These are phyloP conservation scores for Aspergillus hiratsukae DNA, from an alignment of 2,329 filamentous ascomycete genomes.

Conservation along the genomic window DNA sequence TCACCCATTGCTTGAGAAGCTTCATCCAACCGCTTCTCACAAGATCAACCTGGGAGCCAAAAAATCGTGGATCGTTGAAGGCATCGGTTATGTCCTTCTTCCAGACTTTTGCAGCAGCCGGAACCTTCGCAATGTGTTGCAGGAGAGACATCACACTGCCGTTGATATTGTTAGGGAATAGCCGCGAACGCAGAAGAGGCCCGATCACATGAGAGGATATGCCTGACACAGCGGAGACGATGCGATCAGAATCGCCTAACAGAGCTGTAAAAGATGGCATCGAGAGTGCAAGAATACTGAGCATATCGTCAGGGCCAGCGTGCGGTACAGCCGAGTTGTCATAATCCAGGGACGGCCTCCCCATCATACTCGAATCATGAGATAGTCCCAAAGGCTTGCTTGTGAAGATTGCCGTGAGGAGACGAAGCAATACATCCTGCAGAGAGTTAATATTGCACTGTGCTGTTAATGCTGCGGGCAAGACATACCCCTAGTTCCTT, in stretches of 20 bases:
- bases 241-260: conserved; percentile 78
- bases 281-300: conserved; percentile 72
- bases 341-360: conserved; percentile 39
- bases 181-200: conserved; percentile 75
- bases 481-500: conserved; percentile 74
- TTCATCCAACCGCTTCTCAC: conserved; percentile 75
- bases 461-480: background rate
- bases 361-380: conserved; percentile 49
- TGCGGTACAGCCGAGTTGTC: conserved; percentile 34
- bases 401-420: conserved; percentile 91
- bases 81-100: conserved; percentile 89
- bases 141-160: conserved; percentile 67
- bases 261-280: conserved; percentile 78
- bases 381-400: conserved; percentile 73
- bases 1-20: conserved; percentile 75
- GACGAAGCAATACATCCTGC: conserved; percentile 80
- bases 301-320: conserved; percentile 65
- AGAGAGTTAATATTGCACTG: conserved; percentile 16
- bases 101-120: conserved; percentile 81
- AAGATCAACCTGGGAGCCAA: conserved; percentile 62
- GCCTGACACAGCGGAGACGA: conserved; percentile 69
- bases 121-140: conserved; percentile 69
- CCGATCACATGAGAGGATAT: conserved; percentile 81
- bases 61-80: conserved; percentile 85
- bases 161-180: conserved; percentile 81